Evolutionary conservation across 495 filamentous ascomycete species (phyloP).

Genomic region (Lindgomyces ingoldianus): DNA sequence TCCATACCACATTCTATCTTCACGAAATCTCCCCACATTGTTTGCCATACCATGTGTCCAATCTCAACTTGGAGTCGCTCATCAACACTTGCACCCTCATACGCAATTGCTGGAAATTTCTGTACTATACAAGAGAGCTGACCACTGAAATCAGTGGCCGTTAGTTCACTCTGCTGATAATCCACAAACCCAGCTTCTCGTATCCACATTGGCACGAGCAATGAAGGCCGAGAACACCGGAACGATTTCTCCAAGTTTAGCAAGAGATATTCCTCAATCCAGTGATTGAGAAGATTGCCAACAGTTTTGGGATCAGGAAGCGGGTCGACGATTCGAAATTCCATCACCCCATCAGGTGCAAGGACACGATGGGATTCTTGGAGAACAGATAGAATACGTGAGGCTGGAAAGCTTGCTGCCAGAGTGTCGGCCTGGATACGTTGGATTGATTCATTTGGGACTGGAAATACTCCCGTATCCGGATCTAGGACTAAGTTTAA

Average conservation of each 20-base stretch:
- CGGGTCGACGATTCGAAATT: slow-evolving; percentile 39
- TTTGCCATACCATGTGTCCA: slow-evolving; percentile 37
- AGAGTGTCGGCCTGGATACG: slow-evolving; percentile 36
- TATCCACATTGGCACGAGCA: slow-evolving; percentile 36
- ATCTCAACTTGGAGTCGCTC: slow-evolving; percentile 32
- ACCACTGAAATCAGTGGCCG: no score
- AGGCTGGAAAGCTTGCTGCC: slow-evolving; percentile 31
- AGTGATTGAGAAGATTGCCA: slow-evolving; percentile 33
- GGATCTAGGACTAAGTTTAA: no score
- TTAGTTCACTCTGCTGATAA: slow-evolving; percentile 8
- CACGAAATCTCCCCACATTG: slow-evolving; percentile 41
- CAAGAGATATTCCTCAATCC: slow-evolving; percentile 37
- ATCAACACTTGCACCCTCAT: slow-evolving; percentile 12
- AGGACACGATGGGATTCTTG: slow-evolving; percentile 37
- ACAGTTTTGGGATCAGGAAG: slow-evolving; percentile 32
- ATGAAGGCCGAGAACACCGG: slow-evolving; percentile 36
- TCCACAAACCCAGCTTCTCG: slow-evolving; percentile 34
- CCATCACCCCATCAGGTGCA: slow-evolving; percentile 37
- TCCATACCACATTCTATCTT: no score
- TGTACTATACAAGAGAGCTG: slow-evolving; percentile 5
- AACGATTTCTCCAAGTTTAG: slow-evolving; percentile 37
- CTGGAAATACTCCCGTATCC: no score
- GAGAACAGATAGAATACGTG: slow-evolving; percentile 34
- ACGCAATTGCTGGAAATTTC: slow-evolving; percentile 20
- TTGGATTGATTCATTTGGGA: no score